Evolutionary conservation across 2,329 filamentous ascomycete species (phyloP).

Genomic region (Neonectria neomacrospora): DNA sequence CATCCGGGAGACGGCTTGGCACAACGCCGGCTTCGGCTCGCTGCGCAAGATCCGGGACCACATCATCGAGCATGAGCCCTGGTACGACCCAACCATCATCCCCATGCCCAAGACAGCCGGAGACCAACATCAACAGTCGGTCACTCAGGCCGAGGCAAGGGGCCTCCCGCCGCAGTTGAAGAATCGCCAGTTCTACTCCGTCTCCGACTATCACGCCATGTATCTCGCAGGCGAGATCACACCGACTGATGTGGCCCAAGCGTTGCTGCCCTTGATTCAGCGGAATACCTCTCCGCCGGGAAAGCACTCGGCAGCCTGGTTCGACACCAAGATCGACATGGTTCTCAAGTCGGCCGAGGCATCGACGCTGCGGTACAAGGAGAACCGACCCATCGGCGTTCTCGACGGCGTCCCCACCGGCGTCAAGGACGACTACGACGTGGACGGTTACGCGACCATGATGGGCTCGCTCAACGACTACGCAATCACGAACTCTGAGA

Average conservation of each 20-base stretch:
- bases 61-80: conserved; percentile 62
- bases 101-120: conserved; percentile 51
- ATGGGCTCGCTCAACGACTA: conserved; percentile 72
- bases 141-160: neutral
- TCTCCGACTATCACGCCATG: conserved; percentile 57
- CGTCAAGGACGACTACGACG: conserved; percentile 80
- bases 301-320: conserved; percentile 57
- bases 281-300: conserved; percentile 52
- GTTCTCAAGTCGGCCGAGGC: conserved; percentile 57
- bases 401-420: conserved; percentile 80
- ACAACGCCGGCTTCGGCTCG: conserved; percentile 70
- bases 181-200: conserved; percentile 47
- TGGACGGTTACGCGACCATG: conserved; percentile 77
- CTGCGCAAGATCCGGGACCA: conserved; percentile 64
- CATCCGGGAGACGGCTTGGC: conserved; percentile 56
- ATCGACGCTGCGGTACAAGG: conserved; percentile 60
- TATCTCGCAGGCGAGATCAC: conserved; percentile 59
- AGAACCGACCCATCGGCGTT: conserved; percentile 67
- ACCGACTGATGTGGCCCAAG: conserved; percentile 56
- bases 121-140: conserved; percentile 20
- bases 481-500: conserved; percentile 56
- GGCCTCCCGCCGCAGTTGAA: conserved; percentile 51
- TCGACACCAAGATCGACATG: conserved; percentile 54
- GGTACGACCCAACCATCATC: conserved; percentile 58
- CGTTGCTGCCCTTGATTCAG: conserved; percentile 59